Conservation (phyloP, 108 stramenopile species). For the Ochromonas danica region DNA sequence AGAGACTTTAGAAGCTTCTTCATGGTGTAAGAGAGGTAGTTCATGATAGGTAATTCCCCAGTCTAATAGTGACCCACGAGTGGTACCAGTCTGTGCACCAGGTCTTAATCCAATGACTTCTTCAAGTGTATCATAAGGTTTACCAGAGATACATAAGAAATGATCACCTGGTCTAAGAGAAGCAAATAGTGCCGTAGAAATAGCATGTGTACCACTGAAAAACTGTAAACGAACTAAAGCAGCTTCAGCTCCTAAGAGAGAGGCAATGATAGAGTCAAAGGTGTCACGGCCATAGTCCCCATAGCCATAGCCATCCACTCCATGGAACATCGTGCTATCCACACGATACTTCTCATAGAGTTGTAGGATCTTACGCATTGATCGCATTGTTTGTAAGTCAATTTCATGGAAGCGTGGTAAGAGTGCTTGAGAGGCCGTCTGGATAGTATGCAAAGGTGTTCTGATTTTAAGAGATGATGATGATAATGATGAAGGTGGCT, state of each 20-base stretch:
- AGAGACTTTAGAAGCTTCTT: neutral
- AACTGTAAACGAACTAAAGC: conserved; percentile 51
- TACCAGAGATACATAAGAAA: conserved; percentile 48
- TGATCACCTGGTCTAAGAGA: conserved; percentile 48
- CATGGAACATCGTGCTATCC: conserved; percentile 47
- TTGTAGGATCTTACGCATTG: conserved; percentile 34
- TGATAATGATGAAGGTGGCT: no score
- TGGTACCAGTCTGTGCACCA: neutral
- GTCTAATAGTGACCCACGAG: conserved; percentile 11
- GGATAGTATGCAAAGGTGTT: no score
- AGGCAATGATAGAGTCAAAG: conserved; percentile 46
- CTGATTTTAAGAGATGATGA: no score
- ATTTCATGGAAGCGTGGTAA: neutral
- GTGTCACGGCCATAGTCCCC: conserved; percentile 51
- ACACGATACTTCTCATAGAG: conserved; percentile 47
- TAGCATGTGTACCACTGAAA: conserved; percentile 58
- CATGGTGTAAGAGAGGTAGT: conserved; percentile 33
- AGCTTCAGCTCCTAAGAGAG: conserved; percentile 52
- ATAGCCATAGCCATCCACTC: conserved; percentile 53
- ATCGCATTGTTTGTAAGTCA: neutral
- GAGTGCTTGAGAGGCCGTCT: neutral
- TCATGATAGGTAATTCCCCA: conserved; percentile 39
- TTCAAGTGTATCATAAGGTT: conserved; percentile 54
- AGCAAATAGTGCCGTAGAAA: conserved; percentile 50
- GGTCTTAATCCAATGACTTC: conserved; percentile 50